phyloP scores from a whole-genome alignment of 495 filamentous ascomycete genomes.

The Lasiosphaeria ovina region DNA sequence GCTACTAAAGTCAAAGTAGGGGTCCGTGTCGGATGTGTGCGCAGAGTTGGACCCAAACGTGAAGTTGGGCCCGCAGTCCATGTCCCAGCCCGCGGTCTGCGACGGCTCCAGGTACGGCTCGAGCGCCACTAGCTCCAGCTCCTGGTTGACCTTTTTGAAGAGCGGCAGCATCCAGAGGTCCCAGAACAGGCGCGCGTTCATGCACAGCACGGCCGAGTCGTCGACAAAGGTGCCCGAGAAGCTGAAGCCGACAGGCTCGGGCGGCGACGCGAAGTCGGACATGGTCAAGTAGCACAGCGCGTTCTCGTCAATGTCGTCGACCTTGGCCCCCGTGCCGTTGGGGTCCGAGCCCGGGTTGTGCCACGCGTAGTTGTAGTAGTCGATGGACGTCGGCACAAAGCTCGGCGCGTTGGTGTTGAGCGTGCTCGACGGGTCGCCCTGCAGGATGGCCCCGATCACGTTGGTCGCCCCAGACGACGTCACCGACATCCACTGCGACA shows the following conservation, averaged over 20 bases:
- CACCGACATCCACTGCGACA: constrained; percentile 1
- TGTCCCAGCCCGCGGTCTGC: too few species aligned
- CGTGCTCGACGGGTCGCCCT: not conserved
- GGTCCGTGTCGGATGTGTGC: too few species aligned
- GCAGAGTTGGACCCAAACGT: too few species aligned
- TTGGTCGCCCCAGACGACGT: too few species aligned
- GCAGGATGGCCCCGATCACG: too few species aligned
- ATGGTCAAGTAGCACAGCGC: not conserved
- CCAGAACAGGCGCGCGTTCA: not conserved
- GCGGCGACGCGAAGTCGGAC: not conserved
- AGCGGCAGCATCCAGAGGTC: not conserved
- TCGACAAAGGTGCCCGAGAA: constrained; percentile 2
- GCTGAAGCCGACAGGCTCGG: not conserved
- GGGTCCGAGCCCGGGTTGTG: not conserved
- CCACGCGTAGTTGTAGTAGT: constrained; percentile 4
- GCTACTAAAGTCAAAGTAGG: too few species aligned
- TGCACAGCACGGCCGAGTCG: not conserved
- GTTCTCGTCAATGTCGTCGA: not conserved
- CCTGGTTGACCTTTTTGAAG: not conserved
- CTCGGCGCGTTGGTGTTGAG: not conserved
- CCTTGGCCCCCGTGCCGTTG: not conserved
- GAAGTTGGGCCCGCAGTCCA: too few species aligned
- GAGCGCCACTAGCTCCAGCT: not conserved
- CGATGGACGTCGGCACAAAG: not conserved
- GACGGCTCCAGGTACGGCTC: too few species aligned